These are phyloP conservation scores for Phaeosphaeria sp. DNA, from an alignment of 2,329 filamentous ascomycete genomes.

Conservation along the genomic window DNA sequence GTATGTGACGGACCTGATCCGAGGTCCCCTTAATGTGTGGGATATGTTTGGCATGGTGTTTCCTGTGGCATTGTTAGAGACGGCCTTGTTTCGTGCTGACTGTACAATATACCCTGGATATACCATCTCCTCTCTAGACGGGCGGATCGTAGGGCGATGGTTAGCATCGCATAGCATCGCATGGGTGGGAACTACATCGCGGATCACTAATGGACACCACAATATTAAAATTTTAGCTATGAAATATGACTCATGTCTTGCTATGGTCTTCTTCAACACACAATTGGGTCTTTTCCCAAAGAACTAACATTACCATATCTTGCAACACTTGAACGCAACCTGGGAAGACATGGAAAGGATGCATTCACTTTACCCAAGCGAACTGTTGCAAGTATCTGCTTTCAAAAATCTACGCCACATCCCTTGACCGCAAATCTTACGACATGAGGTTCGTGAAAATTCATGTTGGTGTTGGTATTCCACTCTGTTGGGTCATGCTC, in stretches of 20 bases:
- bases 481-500: neutral
- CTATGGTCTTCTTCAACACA: neutral
- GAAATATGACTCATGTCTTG: neutral
- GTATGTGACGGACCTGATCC: slow-evolving; percentile 9
- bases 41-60: slow-evolving; percentile 22
- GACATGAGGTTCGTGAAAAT: neutral
- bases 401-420: neutral
- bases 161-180: slow-evolving; percentile 1
- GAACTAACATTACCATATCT: neutral
- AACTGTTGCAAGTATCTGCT: neutral
- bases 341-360: neutral
- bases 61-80: slow-evolving; percentile 21
- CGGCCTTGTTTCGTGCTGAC: slow-evolving; percentile 13
- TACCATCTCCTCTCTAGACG: slow-evolving; percentile 47
- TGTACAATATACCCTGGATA: slow-evolving; percentile 47
- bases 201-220: neutral
- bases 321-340: neutral
- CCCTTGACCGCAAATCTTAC: neutral
- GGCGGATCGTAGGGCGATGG: neutral
- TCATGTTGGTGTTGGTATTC: neutral
- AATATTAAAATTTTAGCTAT: neutral
- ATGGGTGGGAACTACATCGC: neutral
- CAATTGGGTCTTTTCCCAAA: neutral
- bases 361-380: neutral
- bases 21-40: slow-evolving; percentile 1